A percentile compares a stretch with the other conserved stretches of the same genome.
These are phyloP conservation scores for Botrytis sinoallii DNA, from an alignment of 2,329 filamentous ascomycete genomes.

Conservation along the genomic window DNA sequence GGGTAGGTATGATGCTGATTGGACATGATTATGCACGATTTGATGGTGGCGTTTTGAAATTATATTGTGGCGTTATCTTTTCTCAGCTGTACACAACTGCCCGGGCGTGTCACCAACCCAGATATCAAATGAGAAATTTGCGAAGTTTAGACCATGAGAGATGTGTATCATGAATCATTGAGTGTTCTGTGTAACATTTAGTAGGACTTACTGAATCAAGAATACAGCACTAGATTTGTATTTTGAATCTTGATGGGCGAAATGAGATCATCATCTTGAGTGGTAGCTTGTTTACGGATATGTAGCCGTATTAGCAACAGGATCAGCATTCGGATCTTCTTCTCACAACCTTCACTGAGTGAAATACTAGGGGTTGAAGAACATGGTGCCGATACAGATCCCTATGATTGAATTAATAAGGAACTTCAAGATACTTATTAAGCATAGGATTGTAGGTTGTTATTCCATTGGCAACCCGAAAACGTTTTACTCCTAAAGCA, in stretches of 20 bases:
- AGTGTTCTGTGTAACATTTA: fast-evolving
- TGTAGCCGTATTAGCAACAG: not conserved
- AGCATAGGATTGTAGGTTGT: not conserved
- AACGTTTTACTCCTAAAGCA: no score
- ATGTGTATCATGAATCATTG: not conserved
- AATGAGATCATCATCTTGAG: not conserved
- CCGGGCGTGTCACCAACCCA: not conserved
- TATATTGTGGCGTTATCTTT: not conserved
- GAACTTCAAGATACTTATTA: not conserved
- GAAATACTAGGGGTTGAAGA: not conserved
- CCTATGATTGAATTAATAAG: not conserved
- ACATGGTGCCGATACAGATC: not conserved
- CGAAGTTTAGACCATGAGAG: not conserved
- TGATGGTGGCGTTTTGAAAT: not conserved
- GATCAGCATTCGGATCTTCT: not conserved
- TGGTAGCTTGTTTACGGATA: not conserved
- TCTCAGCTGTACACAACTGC: not conserved
- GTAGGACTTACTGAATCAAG: not conserved
- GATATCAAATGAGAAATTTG: not conserved
- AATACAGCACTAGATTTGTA: not conserved
- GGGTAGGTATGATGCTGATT: not conserved
- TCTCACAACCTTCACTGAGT: not conserved
- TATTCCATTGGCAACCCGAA: not conserved
- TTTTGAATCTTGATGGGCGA: not conserved
- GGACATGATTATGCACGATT: not conserved